Conservation (phyloP, 805 yeast genomes). For the Debaryomyces tyrocola region DNA sequence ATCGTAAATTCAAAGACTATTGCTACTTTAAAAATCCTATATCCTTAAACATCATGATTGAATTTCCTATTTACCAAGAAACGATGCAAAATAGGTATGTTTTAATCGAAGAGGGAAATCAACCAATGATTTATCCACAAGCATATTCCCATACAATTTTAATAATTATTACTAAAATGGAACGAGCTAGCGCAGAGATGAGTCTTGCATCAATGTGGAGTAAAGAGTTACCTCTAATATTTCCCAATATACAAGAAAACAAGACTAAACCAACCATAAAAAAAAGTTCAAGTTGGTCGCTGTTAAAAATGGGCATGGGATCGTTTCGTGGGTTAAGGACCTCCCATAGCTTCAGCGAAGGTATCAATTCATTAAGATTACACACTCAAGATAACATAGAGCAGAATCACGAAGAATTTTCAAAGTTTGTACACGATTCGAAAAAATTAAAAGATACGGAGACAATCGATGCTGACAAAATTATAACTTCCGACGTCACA, state of each 20-base stretch:
- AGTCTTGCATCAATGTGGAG: slow-evolving; percentile 9
- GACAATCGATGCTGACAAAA: background rate
- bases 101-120: slow-evolving; percentile 1
- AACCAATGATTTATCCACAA: background rate
- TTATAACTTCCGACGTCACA: background rate
- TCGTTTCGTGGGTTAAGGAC: slow-evolving; percentile 5
- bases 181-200: slow-evolving; percentile 7
- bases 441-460: background rate
- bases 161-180: slow-evolving; percentile 9
- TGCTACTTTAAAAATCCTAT: slow-evolving; percentile 15
- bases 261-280: slow-evolving; percentile 1
- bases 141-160: background rate
- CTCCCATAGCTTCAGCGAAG: slow-evolving; percentile 6
- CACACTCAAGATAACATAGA: background rate
- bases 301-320: slow-evolving; percentile 6
- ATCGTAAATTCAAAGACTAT: slow-evolving; percentile 1
- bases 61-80: slow-evolving; percentile 5
- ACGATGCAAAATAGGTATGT: background rate
- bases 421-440: background rate
- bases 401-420: background rate
- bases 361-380: background rate
- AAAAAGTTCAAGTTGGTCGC: slow-evolving; percentile 14
- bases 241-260: background rate
- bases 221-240: slow-evolving; percentile 9
- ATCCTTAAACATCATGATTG: slow-evolving; percentile 4